Evolutionary conservation across 805 yeast genomes (phyloP).

Genomic region (Lipomyces sp.): DNA sequence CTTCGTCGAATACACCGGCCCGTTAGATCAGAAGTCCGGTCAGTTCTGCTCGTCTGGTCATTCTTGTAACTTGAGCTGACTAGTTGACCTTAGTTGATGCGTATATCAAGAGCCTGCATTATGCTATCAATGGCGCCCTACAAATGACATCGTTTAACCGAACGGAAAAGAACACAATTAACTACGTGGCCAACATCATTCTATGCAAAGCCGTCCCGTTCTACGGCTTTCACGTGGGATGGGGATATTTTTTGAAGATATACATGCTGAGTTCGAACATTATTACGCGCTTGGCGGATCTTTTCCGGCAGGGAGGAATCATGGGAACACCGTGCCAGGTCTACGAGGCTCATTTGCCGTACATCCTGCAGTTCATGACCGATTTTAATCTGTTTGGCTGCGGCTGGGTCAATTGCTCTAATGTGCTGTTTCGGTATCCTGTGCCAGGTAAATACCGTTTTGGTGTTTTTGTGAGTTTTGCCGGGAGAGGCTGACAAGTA

Average conservation of each 20-base stretch:
- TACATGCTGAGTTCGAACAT: constrained; percentile 62
- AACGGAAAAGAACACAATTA: constrained; percentile 12
- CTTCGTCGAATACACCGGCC: constrained; percentile 60
- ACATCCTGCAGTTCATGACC: constrained; percentile 66
- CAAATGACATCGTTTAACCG: constrained; percentile 30
- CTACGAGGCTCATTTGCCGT: constrained; percentile 81
- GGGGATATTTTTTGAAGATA: constrained; percentile 64
- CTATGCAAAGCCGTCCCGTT: constrained; percentile 74
- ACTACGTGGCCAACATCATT: constrained; percentile 36
- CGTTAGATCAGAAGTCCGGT: constrained; percentile 10
- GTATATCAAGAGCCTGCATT: constrained; percentile 23
- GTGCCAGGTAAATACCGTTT: constrained; percentile 16
- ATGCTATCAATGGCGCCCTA: constrained; percentile 34
- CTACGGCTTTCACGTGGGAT: constrained; percentile 76
- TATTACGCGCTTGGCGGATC: constrained; percentile 51
- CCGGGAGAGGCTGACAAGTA: too few relatives aligned
- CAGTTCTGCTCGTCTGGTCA: neutral
- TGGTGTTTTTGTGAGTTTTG: too few relatives aligned
- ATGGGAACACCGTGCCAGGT: constrained; percentile 46
- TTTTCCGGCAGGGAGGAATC: constrained; percentile 47
- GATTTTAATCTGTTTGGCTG: constrained; percentile 87
- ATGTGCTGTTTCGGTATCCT: constrained; percentile 49
- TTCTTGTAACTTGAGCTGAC: neutral
- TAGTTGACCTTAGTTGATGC: constrained; percentile 15
- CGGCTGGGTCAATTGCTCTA: constrained; percentile 58